Evolutionary conservation across 2,329 filamentous ascomycete species (phyloP), one percentile per base, ranked within the genome.

Genomic region (Exutisphaerella laricina): DNA sequence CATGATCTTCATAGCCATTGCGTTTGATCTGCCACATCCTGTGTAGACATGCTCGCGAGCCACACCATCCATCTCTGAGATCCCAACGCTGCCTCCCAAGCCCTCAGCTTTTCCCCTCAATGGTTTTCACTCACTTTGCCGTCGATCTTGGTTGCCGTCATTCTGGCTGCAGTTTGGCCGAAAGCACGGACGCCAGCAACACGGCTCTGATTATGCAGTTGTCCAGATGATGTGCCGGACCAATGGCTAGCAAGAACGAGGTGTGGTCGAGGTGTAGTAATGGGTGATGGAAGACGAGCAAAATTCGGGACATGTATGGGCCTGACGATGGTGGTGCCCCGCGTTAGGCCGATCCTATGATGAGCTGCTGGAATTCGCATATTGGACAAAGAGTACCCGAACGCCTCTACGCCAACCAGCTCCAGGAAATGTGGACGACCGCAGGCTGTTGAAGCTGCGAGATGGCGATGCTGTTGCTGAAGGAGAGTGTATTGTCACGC

Each of bases 91-190:
- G n/a, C n/a, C n/a, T n/a, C n/a, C n/a, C n/a, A n/a, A n/a, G n/a
- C n/a, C n/a, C n/a, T n/a, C n/a, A n/a, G n/a, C n/a, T n/a, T n/a
- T n/a, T n/a, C n/a, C n/a, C n/a, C n/a, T n/a, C n/a, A n/a, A n/a
- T n/a, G n/a, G n/a, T n/a, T n/a, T n/a, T n/a, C n/a, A n/a, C n/a
- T n/a, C n/a, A n/a, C n/a, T n/a, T n/a, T 95, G 73, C 92, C 92
- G 72, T 98, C 92, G 60, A 98, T 92, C 74, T 88, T 95, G 59
- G 77, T 79, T 56, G 88, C 90, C 57, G 80, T 79, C 89, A 96
- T 97, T 62, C 70, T 73, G 68, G 70, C 61, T 57, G 71, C 57
- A 51, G 76, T 79, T 55, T 63, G 70, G 50, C 72, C 73, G 60
- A 80, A 77, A 23, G 49, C 49, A 31, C 50, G 51, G 43, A 45